These are phyloP conservation scores for Penicillium cataractarum DNA, from an alignment of 495 filamentous ascomycete species.

Conservation along the genomic window DNA sequence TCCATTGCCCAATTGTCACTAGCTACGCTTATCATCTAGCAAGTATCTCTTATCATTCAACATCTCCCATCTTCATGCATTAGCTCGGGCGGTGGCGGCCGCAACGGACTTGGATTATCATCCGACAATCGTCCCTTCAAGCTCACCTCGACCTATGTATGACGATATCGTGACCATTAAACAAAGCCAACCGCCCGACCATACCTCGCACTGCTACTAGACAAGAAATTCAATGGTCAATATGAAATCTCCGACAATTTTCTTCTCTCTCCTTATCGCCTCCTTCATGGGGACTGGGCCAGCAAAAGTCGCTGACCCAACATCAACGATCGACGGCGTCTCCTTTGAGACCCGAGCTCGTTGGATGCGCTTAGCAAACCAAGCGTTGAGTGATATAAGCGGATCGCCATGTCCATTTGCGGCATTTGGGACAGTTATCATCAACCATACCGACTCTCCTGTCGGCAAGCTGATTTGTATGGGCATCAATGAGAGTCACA, in stretches of 20 bases:
- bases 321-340: not conserved
- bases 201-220: not conserved
- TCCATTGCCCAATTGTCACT: not conserved
- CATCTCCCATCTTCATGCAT: not conserved
- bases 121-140: not conserved
- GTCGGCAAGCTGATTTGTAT: not conserved
- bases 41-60: not conserved
- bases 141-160: no score
- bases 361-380: not conserved
- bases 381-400: not conserved
- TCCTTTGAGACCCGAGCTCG: not conserved
- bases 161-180: not conserved
- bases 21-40: not conserved
- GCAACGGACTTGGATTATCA: not conserved
- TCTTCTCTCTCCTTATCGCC: not conserved
- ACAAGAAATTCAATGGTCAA: not conserved
- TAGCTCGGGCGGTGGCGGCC: not conserved
- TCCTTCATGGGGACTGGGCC: no score
- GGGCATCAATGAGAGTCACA: not conserved
- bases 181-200: not conserved
- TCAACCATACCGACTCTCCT: not conserved
- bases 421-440: not conserved
- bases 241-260: not conserved
- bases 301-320: not conserved
- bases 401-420: not conserved